Evolutionary conservation across 805 yeast species (phyloP), one percentile per base, ranked within the genome.

Genomic region (Zygotorulaspora florentina): DNA sequence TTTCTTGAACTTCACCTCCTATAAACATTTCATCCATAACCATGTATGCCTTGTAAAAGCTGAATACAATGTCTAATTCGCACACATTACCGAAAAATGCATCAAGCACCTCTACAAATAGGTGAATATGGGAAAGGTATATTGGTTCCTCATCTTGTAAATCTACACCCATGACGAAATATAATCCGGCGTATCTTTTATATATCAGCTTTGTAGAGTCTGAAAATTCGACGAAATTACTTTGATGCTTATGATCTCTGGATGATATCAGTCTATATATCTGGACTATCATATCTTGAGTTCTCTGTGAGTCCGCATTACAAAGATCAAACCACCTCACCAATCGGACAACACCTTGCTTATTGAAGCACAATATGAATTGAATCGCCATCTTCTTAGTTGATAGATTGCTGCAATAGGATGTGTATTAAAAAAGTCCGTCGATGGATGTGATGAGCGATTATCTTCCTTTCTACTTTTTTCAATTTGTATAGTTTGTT

Each of bases 301-400:
- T 67, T 31, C 67, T 68, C 33, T 57, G 54, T 3, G 57, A 47
- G 3, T 67, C 62, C 39, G 62, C 61, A 34, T 61, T 52, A 46
- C 63, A 49, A n/a, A 48, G 46, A 15, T 56, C 61, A 61, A 76
- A 91, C 90, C 95, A 90, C 64, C 88, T 85, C 7, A 87, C 83
- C 12, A 91, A 69, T 48, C 99, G 77, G 17, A 91, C 80, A 53
- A 86, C 86, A n/a, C 99, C 98, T 68, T 91, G 97, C 47, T 96
- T 76, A 63, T 91, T 91, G 63, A 91, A 81, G 37, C 91, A 84
- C 35, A 90, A 67, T 34, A 91, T 73, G 68, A 79, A 91, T 53
- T 87, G 89, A 13, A 90, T 76, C 3, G 87, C 75, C 96, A 89
- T 88, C 31, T 12, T 18, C 13, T 3, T 9, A 17, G 18, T 12